phyloP scores from a whole-genome alignment of 2,329 filamentous ascomycete genomes.

The Saccharata proteae region DNA sequence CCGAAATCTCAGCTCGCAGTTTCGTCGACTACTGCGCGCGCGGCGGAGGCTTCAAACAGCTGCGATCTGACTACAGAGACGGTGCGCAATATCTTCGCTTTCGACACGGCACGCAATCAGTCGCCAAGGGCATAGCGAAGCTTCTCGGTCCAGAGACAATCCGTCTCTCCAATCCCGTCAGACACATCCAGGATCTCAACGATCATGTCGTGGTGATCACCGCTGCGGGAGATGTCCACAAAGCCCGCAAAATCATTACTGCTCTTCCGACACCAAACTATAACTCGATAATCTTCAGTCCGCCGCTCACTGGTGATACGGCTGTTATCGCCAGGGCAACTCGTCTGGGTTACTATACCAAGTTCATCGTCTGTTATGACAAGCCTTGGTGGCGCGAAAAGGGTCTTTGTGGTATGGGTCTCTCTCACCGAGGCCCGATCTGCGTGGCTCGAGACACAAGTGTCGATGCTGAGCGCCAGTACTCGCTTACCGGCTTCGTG shows the following conservation, averaged over 20 bases:
- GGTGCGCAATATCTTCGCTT: slow-evolving; percentile 43
- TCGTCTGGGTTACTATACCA: slow-evolving; percentile 38
- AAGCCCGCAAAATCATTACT: slow-evolving; percentile 35
- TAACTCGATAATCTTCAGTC: slow-evolving; percentile 35
- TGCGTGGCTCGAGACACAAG: slow-evolving; percentile 18
- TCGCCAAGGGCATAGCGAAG: slow-evolving; percentile 26
- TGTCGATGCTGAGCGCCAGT: slow-evolving; percentile 15
- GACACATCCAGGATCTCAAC: slow-evolving; percentile 17
- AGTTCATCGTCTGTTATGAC: slow-evolving; percentile 37
- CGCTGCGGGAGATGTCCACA: slow-evolving; percentile 17
- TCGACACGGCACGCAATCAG: slow-evolving; percentile 36
- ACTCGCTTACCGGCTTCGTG: slow-evolving; percentile 30
- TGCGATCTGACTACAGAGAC: slow-evolving; percentile 40
- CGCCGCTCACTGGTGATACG: slow-evolving; percentile 33
- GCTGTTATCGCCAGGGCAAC: slow-evolving; percentile 23
- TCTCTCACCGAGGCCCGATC: slow-evolving; percentile 27
- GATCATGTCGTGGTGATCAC: slow-evolving; percentile 14
- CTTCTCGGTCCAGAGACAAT: slow-evolving; percentile 19
- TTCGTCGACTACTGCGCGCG: slow-evolving; percentile 46
- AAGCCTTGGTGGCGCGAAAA: slow-evolving; percentile 35
- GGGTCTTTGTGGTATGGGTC: slow-evolving; percentile 34
- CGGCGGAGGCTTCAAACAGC: slow-evolving; percentile 39
- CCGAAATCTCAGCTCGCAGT: slow-evolving; percentile 39
- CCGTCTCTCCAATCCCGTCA: slow-evolving; percentile 20
- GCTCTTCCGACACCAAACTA: slow-evolving; percentile 37